Percentiles rank a stretch among this genome's conserved stretches.
Evolutionary conservation across 805 yeast species (phyloP).

Genomic region (Lachancea cidri): DNA sequence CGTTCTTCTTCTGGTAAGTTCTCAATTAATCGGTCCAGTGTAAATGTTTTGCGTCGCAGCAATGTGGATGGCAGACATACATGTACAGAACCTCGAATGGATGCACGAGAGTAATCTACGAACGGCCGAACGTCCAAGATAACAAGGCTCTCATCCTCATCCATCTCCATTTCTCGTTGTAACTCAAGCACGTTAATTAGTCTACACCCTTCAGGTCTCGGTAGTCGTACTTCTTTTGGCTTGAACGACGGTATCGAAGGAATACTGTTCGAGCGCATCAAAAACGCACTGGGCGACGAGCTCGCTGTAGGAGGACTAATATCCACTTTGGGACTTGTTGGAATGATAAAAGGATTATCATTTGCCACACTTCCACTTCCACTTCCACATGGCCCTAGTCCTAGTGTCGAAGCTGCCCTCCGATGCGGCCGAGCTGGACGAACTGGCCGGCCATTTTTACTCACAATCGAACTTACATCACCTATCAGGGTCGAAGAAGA

Average conservation of each 20-base stretch:
- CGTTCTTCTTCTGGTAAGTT: conserved; percentile 52
- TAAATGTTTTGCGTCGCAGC: conserved; percentile 68
- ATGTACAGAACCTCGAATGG: conserved; percentile 59
- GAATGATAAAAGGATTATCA: neutral
- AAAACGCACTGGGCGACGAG: conserved; percentile 3
- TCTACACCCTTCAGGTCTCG: conserved; percentile 19
- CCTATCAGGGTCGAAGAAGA: conserved; percentile 8
- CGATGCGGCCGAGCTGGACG: conserved; percentile 3
- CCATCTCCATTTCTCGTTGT: conserved; percentile 11
- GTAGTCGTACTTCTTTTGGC: conserved; percentile 22
- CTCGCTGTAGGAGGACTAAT: neutral
- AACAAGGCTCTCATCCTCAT: conserved; percentile 11
- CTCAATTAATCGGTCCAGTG: conserved; percentile 54
- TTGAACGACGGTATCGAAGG: conserved; percentile 20
- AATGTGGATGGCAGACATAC: conserved; percentile 88
- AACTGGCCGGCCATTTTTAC: conserved; percentile 1
- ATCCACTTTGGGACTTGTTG: neutral
- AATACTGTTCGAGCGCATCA: conserved; percentile 9
- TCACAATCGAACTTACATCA: neutral
- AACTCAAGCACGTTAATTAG: conserved; percentile 20
- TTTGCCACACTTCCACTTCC: neutral
- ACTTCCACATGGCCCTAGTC: neutral
- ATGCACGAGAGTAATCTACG: conserved; percentile 59
- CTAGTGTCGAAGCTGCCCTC: conserved; percentile 6
- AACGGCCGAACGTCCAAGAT: conserved; percentile 69